A percentile compares a stretch with the other conserved stretches of the same genome.
These are phyloP conservation scores for Manihot esculenta DNA, from an alignment of 441 rosid species.

Conservation along the genomic window DNA sequence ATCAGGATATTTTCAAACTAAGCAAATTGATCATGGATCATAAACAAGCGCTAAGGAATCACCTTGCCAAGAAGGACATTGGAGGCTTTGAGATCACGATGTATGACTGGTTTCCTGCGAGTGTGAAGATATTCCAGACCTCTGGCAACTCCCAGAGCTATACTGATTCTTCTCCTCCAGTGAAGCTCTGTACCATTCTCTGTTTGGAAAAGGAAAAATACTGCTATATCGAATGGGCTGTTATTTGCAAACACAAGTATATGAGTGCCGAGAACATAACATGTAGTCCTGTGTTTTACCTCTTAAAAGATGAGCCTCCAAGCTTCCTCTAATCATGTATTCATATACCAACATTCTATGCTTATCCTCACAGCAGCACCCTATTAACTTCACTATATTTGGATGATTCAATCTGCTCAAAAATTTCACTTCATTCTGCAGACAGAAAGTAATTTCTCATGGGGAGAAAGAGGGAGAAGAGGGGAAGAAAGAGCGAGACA, in stretches of 20 bases:
- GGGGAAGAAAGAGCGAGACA: not conserved
- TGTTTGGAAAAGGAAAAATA: conserved; percentile 4
- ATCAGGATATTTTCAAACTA: not conserved
- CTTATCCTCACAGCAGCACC: conserved; percentile 29
- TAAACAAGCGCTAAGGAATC: conserved; percentile 5
- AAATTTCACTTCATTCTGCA: conserved; percentile 36
- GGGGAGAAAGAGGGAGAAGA: conserved; percentile 4
- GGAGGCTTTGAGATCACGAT: conserved; percentile 39
- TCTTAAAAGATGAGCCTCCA: conserved; percentile 30
- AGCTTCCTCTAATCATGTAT: conserved; percentile 32
- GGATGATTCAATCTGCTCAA: conserved; percentile 36
- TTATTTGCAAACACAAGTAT: not conserved
- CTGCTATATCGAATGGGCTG: not conserved
- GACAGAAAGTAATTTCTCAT: not conserved
- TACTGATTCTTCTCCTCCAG: conserved; percentile 36
- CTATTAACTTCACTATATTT: conserved; percentile 33
- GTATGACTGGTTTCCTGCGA: conserved; percentile 24
- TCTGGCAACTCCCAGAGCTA: conserved; percentile 35
- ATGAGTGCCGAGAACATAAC: not conserved
- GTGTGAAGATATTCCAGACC: conserved; percentile 36
- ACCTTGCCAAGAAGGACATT: conserved; percentile 33
- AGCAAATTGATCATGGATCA: not conserved
- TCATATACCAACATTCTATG: conserved; percentile 37
- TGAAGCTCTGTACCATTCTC: conserved; percentile 27
- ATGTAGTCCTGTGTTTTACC: conserved; percentile 12